Conservation (phyloP, 2,329 filamentous ascomycete genomes). For the Hymenoscyphus salicellus region DNA sequence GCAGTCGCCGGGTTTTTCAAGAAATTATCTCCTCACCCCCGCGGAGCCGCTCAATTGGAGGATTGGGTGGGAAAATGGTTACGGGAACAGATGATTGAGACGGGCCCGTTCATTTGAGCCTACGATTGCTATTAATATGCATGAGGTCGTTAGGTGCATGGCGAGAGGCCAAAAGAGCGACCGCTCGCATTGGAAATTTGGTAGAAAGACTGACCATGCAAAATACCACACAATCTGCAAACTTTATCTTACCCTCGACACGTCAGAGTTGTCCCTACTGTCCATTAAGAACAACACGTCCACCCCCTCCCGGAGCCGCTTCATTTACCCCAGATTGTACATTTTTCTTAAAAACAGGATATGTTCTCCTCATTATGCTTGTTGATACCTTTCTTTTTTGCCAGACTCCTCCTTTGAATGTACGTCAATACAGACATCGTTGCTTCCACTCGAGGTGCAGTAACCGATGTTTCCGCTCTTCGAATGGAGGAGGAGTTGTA, state of each 20-base stretch:
- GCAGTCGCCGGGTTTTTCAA: conserved; percentile 10
- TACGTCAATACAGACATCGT: conserved; percentile 19
- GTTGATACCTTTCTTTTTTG: conserved; percentile 7
- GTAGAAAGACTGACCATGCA: conserved; percentile 20
- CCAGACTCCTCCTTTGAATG: conserved; percentile 10
- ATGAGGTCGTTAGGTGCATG: conserved; percentile 27
- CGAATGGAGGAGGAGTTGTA: conserved; percentile 32
- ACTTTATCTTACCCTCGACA: conserved; percentile 26
- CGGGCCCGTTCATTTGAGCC: background rate
- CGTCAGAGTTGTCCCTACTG: conserved; percentile 30
- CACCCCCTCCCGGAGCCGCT: conserved; percentile 26
- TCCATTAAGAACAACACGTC: conserved; percentile 18
- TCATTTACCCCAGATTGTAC: conserved; percentile 14
- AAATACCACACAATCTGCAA: conserved; percentile 15
- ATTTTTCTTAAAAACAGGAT: background rate
- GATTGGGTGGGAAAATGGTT: background rate
- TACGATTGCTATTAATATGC: conserved; percentile 14
- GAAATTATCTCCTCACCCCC: conserved; percentile 17
- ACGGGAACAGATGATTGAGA: background rate
- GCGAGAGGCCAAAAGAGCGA: conserved; percentile 8
- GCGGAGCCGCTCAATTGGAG: conserved; percentile 23
- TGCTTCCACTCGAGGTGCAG: conserved; percentile 21
- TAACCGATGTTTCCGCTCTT: conserved; percentile 32
- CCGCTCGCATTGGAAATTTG: conserved; percentile 28
- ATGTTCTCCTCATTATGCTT: conserved; percentile 17